A percentile compares a stretch with the other conserved stretches of the same genome.
Evolutionary conservation across 345 rosid species (phyloP).

Genomic region (Brassica carinata): DNA sequence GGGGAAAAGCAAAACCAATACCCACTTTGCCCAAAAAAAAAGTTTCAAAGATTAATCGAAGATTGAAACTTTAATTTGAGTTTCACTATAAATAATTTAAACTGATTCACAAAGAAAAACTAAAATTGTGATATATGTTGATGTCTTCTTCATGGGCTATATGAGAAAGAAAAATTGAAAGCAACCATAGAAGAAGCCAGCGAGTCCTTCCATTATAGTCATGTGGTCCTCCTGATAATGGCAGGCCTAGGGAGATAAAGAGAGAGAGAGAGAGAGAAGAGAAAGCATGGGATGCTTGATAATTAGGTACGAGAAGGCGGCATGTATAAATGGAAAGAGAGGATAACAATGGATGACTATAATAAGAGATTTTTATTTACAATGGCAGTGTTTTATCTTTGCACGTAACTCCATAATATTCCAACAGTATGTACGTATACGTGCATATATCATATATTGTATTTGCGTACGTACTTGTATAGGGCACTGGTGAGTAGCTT

Average conservation of each 20-base stretch:
- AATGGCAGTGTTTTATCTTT: conserved; percentile 34
- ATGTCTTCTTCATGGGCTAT: conserved; percentile 50
- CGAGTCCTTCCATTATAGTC: conserved; percentile 46
- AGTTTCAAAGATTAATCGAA: conserved; percentile 3
- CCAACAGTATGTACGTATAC: conserved; percentile 1
- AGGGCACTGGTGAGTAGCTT: conserved; percentile 6
- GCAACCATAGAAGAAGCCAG: conserved; percentile 73
- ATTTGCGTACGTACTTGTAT: conserved; percentile 23
- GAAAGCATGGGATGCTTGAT: conserved; percentile 17
- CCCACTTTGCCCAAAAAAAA: conserved; percentile 8
- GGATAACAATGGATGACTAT: conserved; percentile 32
- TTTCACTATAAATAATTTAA: conserved; percentile 49
- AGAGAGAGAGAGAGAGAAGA: conserved; percentile 11
- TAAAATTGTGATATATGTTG: conserved; percentile 32
- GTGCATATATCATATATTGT: neutral
- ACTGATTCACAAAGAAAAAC: neutral
- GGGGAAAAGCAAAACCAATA: conserved; percentile 13
- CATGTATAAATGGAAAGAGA: conserved; percentile 70
- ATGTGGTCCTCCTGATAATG: conserved; percentile 80
- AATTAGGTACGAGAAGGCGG: conserved; percentile 48
- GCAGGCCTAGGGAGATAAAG: conserved; percentile 49
- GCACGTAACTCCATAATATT: conserved; percentile 26
- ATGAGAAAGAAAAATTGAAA: conserved; percentile 49
- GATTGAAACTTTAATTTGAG: conserved; percentile 14
- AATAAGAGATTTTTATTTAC: conserved; percentile 17